These are phyloP conservation scores for Alternaria consortialis DNA, from an alignment of 2,329 filamentous ascomycete genomes.

Conservation along the genomic window DNA sequence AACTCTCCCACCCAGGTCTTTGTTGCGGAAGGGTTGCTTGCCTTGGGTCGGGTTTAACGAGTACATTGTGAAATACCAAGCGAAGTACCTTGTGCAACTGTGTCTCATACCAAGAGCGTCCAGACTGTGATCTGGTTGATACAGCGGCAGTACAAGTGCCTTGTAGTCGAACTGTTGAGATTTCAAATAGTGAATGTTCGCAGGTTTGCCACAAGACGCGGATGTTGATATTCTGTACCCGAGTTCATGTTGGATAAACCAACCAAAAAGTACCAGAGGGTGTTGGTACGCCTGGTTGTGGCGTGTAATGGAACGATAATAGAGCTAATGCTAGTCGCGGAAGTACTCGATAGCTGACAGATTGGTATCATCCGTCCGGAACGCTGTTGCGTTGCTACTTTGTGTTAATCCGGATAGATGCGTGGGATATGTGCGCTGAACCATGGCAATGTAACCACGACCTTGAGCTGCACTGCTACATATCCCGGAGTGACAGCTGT, in stretches of 20 bases:
- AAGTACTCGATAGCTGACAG: background rate
- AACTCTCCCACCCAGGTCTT: background rate
- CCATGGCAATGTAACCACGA: background rate
- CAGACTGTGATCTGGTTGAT: background rate
- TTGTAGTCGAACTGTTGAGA: background rate
- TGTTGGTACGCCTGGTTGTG: background rate
- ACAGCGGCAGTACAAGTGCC: background rate
- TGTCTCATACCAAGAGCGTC: background rate
- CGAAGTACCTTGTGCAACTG: background rate
- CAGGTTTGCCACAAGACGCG: background rate
- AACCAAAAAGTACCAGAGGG: background rate
- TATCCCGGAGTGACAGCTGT: constrained; percentile 30
- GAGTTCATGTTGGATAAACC: background rate
- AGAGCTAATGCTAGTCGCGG: background rate
- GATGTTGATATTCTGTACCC: background rate
- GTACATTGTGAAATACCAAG: background rate
- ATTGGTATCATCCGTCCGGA: background rate
- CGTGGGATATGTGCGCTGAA: background rate
- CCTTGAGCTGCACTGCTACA: background rate
- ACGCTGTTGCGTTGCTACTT: background rate
- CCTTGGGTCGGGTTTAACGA: background rate
- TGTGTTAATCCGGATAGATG: background rate
- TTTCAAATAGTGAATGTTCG: background rate
- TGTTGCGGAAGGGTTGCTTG: constrained; percentile 1
- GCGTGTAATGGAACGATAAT: constrained; percentile 2